These are phyloP conservation scores for Aspergillus panamensis DNA, from an alignment of 495 filamentous ascomycete species.

Conservation along the genomic window DNA sequence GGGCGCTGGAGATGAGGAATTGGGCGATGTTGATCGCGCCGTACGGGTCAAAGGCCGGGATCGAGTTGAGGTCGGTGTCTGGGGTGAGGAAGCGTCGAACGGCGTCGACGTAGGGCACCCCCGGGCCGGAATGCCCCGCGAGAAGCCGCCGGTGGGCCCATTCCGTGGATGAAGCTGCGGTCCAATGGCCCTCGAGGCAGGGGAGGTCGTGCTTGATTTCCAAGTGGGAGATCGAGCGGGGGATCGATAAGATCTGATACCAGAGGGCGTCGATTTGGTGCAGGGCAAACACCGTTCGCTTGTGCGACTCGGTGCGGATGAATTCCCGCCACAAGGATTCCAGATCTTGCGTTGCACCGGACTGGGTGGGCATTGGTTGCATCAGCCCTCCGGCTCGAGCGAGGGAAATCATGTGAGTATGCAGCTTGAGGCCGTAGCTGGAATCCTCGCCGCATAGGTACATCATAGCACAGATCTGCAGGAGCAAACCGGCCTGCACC, in stretches of 20 bases:
- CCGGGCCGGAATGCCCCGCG: conserved; percentile 12
- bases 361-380: conserved; percentile 21
- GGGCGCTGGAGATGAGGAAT: conserved; percentile 37
- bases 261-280: conserved; percentile 39
- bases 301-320: conserved; percentile 32
- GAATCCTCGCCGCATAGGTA: conserved; percentile 34
- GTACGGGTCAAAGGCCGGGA: conserved; percentile 34
- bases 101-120: conserved; percentile 33
- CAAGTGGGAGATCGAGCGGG: conserved; percentile 34
- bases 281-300: conserved; percentile 35
- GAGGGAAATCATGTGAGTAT: conserved; percentile 34
- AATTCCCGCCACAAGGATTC: conserved; percentile 34
- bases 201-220: conserved; percentile 40
- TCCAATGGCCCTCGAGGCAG: conserved; percentile 31
- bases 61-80: conserved; percentile 17
- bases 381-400: conserved; percentile 27
- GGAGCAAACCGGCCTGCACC: conserved; percentile 33
- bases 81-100: conserved; percentile 33
- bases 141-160: conserved; percentile 36
- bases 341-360: conserved; percentile 21
- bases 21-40: conserved; percentile 39
- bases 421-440: conserved; percentile 30
- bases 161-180: conserved; percentile 26
- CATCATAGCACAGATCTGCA: conserved; percentile 38
- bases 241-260: conserved; percentile 39